These are phyloP conservation scores for Phytophthora melonis DNA, from an alignment of 352 stramenopile genomes.

Conservation along the genomic window DNA sequence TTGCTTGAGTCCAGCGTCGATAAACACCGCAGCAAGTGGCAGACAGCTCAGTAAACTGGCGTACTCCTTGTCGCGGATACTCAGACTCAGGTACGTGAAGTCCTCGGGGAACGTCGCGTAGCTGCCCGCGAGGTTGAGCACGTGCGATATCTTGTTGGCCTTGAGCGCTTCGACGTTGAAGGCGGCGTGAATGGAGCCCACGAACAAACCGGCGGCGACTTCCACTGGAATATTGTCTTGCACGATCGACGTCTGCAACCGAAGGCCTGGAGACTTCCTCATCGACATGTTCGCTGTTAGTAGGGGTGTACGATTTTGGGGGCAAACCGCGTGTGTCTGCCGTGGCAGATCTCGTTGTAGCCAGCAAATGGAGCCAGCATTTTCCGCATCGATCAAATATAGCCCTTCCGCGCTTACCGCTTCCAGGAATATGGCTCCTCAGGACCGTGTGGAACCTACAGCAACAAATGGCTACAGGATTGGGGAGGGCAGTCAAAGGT, in stretches of 20 bases:
- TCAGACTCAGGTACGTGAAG: slow-evolving; percentile 92
- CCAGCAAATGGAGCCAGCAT: slow-evolving; percentile 1
- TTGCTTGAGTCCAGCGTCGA: slow-evolving; percentile 69
- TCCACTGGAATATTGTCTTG: slow-evolving; percentile 90
- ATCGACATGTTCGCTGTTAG: slow-evolving; percentile 42
- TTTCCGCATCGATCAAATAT: slow-evolving; percentile 38
- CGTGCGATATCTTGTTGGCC: slow-evolving; percentile 77
- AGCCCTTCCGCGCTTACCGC: slow-evolving; percentile 16
- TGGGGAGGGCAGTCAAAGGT: slow-evolving; percentile 12
- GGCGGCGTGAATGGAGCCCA: slow-evolving; percentile 88
- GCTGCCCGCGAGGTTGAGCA: slow-evolving; percentile 88
- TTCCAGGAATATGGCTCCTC: slow-evolving; percentile 34
- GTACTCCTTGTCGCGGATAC: slow-evolving; percentile 91
- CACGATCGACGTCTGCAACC: slow-evolving; percentile 70
- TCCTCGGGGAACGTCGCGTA: slow-evolving; percentile 89
- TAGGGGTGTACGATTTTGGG: not conserved
- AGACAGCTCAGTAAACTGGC: slow-evolving; percentile 90
- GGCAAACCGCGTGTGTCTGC: slow-evolving; percentile 8
- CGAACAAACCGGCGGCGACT: slow-evolving; percentile 72
- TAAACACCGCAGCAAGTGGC: slow-evolving; percentile 80
- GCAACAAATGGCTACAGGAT: slow-evolving; percentile 6
- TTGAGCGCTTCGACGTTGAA: slow-evolving; percentile 90
- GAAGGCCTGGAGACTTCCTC: slow-evolving; percentile 64
- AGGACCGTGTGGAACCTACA: slow-evolving; percentile 19
- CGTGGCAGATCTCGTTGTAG: slow-evolving; percentile 27